Evolutionary conservation across 345 rosid genomes (phyloP).

Genomic region (Euphorbia peplus): DNA sequence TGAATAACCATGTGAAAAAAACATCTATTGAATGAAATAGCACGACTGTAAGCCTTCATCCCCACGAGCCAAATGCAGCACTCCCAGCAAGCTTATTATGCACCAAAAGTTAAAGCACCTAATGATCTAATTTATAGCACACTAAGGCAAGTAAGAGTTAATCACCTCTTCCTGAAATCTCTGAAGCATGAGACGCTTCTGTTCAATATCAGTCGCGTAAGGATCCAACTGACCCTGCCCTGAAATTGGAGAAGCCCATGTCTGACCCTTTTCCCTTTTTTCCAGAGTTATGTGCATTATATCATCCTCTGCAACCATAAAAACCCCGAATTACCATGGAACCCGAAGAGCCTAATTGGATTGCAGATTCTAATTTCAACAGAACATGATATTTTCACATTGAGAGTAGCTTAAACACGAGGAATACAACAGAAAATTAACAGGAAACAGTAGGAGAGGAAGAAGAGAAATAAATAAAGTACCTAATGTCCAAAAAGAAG

Average conservation of each 20-base stretch:
- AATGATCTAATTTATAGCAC: neutral
- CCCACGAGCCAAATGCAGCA: neutral
- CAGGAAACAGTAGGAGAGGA: no score
- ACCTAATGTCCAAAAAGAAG: slow-evolving; percentile 93
- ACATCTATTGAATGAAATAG: neutral
- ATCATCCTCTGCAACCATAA: slow-evolving; percentile 57
- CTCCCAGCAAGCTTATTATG: neutral
- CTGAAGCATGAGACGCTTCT: slow-evolving; percentile 91
- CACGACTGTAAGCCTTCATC: neutral
- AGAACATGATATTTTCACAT: neutral
- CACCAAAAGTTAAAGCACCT: neutral
- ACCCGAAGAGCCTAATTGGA: neutral
- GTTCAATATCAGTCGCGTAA: slow-evolving; percentile 62
- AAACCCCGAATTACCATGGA: slow-evolving; percentile 1
- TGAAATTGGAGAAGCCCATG: slow-evolving; percentile 77
- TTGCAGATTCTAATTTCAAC: neutral
- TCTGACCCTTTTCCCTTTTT: slow-evolving; percentile 90
- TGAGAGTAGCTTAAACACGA: neutral
- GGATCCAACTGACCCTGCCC: slow-evolving; percentile 84
- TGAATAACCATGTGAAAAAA: neutral
- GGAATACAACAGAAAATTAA: neutral
- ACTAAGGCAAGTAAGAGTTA: neutral
- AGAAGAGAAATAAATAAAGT: neutral
- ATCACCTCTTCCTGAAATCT: slow-evolving; percentile 95
- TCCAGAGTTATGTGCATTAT: slow-evolving; percentile 78